phyloP scores from a whole-genome alignment of 2,329 filamentous ascomycete genomes.

The Aspergillus udagawae region DNA sequence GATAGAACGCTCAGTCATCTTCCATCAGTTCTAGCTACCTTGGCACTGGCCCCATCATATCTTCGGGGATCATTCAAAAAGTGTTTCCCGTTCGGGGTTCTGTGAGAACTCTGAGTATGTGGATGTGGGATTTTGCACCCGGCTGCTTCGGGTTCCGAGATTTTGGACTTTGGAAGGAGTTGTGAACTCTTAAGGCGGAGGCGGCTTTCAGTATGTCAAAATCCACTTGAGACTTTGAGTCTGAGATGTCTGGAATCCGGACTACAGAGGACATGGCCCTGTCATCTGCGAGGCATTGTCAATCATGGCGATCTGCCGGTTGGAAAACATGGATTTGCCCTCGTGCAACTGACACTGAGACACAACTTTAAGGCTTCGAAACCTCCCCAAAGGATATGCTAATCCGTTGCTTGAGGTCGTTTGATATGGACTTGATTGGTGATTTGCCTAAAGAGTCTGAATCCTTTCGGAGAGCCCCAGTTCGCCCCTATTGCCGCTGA shows the following conservation, averaged over 20 bases:
- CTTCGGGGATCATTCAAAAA: not conserved
- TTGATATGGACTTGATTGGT: not conserved
- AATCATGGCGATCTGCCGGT: slow-evolving; percentile 1
- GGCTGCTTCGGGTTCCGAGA: too few species aligned
- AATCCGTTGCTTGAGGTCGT: not conserved
- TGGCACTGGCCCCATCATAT: not conserved
- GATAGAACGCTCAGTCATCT: not conserved
- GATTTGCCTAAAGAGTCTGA: not conserved
- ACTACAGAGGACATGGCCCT: not conserved
- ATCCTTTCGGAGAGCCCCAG: not conserved
- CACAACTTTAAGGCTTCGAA: not conserved
- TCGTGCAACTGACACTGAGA: not conserved
- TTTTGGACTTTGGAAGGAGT: not conserved
- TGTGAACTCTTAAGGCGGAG: not conserved
- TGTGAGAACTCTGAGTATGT: not conserved
- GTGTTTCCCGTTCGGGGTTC: not conserved
- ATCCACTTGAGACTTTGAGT: not conserved
- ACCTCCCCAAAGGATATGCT: not conserved
- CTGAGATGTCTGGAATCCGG: not conserved
- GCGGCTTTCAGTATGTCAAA: not conserved
- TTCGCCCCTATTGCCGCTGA: not conserved
- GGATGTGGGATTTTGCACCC: not conserved
- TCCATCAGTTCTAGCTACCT: not conserved
- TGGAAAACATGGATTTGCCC: not conserved
- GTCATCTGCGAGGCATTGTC: not conserved